phyloP scores from a whole-genome alignment of 305 asterid species.

The Solanum hybrid region DNA sequence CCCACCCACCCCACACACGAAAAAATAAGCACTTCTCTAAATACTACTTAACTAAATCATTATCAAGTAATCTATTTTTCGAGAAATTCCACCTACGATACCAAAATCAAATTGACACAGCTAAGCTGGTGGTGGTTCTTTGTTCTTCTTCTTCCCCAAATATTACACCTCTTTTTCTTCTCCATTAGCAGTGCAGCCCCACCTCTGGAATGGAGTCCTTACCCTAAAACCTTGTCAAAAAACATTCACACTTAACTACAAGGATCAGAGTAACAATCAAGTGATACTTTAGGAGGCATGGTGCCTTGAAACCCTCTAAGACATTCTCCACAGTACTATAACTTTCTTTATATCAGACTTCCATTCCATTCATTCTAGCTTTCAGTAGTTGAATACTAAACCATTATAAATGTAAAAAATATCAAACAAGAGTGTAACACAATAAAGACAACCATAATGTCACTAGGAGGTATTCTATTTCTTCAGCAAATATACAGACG shows the following conservation, averaged over 20 bases:
- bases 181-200: not conserved
- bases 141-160: not conserved
- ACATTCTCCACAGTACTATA: not conserved
- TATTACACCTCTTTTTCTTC: not conserved
- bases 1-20: not conserved
- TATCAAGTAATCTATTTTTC: not conserved
- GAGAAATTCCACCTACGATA: not conserved
- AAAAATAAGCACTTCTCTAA: not conserved
- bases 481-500: not conserved
- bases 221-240: not conserved
- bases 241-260: not conserved
- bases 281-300: not conserved
- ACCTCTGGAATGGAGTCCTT: not conserved
- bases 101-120: not conserved
- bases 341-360: not conserved
- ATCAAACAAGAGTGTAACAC: not conserved
- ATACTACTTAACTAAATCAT: not conserved
- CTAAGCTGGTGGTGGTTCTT: not conserved
- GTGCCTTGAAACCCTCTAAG: not conserved
- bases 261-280: not conserved
- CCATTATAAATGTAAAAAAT: not conserved
- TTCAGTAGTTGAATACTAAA: not conserved
- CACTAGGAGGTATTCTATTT: not conserved
- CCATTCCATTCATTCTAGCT: not conserved
- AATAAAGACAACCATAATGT: not conserved